Conservation (phyloP, 345 rosid genomes). For the Rhizophora mangle region DNA sequence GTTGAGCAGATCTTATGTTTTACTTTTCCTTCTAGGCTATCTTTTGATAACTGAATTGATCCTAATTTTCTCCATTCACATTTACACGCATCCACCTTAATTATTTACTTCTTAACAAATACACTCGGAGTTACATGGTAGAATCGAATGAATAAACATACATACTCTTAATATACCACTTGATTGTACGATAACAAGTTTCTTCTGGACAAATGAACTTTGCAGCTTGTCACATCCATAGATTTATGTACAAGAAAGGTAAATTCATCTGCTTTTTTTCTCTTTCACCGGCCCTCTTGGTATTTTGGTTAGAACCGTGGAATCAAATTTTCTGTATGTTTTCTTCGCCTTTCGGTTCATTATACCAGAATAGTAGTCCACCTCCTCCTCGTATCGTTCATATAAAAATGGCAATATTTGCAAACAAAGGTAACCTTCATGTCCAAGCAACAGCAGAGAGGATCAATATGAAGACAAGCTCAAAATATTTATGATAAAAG, state of each 20-base stretch:
- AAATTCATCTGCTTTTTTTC: constrained; percentile 42
- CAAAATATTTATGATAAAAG: neutral
- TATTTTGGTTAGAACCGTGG: constrained; percentile 63
- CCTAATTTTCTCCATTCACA: too few relatives aligned
- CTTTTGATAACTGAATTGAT: too few relatives aligned
- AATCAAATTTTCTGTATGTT: constrained; percentile 45
- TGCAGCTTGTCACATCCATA: neutral
- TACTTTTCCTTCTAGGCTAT: too few relatives aligned
- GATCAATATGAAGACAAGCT: neutral
- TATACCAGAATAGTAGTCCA: constrained; percentile 43
- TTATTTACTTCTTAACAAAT: too few relatives aligned
- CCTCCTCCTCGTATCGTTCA: constrained; percentile 54
- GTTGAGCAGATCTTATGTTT: too few relatives aligned
- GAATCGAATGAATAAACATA: too few relatives aligned
- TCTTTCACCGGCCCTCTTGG: constrained; percentile 71
- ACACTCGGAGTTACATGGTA: too few relatives aligned
- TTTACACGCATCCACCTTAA: too few relatives aligned
- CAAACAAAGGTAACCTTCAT: constrained; percentile 47
- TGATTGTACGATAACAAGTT: too few relatives aligned
- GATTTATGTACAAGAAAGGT: neutral
- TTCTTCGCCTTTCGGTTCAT: constrained; percentile 39
- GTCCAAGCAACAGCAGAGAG: neutral
- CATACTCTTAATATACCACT: too few relatives aligned
- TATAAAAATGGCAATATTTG: constrained; percentile 67
- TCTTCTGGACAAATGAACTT: too few relatives aligned